Percentiles rank a stretch among this genome's conserved stretches.
Conservation (phyloP, 768 basidiomycete species). For the Goffeauzyma gilvescens region DNA sequence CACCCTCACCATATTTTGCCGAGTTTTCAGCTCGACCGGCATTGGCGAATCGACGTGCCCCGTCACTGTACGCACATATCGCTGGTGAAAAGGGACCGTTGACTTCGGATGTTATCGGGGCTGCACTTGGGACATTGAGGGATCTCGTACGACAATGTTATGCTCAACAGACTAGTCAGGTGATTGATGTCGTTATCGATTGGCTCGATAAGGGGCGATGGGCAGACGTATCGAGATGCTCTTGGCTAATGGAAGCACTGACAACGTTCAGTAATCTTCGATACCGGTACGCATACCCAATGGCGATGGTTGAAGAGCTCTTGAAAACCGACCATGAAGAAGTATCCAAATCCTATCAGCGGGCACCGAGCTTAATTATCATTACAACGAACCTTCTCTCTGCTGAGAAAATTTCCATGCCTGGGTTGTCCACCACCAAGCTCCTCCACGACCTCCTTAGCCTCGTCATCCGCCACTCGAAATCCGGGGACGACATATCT, state of each 20-base stretch:
- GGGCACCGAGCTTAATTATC: slow-evolving; percentile 38
- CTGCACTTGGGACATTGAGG: slow-evolving; percentile 52
- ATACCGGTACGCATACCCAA: slow-evolving; percentile 76
- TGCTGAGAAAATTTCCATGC: slow-evolving; percentile 50
- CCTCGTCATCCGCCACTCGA: too few relatives aligned
- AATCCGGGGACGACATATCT: slow-evolving; percentile 45
- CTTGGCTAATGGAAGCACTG: slow-evolving; percentile 59
- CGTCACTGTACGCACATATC: slow-evolving; percentile 71
- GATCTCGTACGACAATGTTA: slow-evolving; percentile 57
- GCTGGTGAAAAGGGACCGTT: slow-evolving; percentile 76
- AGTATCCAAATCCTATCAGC: slow-evolving; percentile 36
- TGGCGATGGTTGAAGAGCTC: slow-evolving; percentile 60
- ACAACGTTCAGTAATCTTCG: slow-evolving; percentile 85
- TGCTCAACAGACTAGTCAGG: slow-evolving; percentile 49
- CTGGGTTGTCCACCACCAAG: slow-evolving; percentile 80
- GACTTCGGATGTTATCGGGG: slow-evolving; percentile 50
- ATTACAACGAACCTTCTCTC: slow-evolving; percentile 75
- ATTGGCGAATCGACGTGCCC: slow-evolving; percentile 58
- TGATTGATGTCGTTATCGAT: slow-evolving; percentile 55
- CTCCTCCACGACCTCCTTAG: slow-evolving; percentile 60
- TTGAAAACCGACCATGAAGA: too few relatives aligned
- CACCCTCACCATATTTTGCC: slow-evolving; percentile 51
- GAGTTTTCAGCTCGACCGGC: slow-evolving; percentile 64
- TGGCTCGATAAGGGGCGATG: slow-evolving; percentile 45
- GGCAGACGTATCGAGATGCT: slow-evolving; percentile 50